These are phyloP conservation scores for Lonicera japonica DNA, from an alignment of 129 eudicot genomes.

Conservation along the genomic window DNA sequence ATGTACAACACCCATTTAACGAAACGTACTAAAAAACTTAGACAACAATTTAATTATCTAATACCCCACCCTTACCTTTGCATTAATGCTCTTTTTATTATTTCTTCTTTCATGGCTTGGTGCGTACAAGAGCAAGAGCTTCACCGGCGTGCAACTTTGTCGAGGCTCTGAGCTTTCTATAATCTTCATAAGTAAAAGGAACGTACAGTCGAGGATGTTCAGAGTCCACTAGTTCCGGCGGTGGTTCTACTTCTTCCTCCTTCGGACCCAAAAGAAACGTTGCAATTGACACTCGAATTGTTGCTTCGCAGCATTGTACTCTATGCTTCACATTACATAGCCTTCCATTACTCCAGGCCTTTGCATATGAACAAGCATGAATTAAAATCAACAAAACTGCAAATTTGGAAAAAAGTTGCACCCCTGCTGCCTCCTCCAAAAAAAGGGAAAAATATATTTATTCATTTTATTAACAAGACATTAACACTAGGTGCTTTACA, in stretches of 20 bases:
- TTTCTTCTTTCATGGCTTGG: no score
- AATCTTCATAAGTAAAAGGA: conserved; percentile 49
- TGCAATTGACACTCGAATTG: conserved; percentile 57
- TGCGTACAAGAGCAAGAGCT: conserved; percentile 42
- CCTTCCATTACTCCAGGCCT: conserved; percentile 90
- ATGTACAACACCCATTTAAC: no score
- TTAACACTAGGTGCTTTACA: background rate
- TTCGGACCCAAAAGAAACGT: conserved; percentile 67
- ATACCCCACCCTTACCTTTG: no score
- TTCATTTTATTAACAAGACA: background rate
- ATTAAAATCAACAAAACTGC: background rate
- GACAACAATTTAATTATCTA: no score
- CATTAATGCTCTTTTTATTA: no score
- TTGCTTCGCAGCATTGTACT: conserved; percentile 65
- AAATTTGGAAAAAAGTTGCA: background rate
- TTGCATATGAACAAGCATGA: background rate
- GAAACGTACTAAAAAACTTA: no score
- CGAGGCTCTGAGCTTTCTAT: conserved; percentile 36
- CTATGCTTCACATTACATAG: conserved; percentile 61
- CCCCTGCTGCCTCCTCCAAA: background rate
- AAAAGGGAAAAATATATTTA: background rate
- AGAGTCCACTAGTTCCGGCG: conserved; percentile 43
- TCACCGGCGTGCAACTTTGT: conserved; percentile 54
- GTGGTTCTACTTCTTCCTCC: conserved; percentile 40
- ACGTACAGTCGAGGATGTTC: conserved; percentile 51